These are phyloP conservation scores for Oryza brachyantha DNA, from an alignment of 176 grass and related monocot genomes.

Conservation along the genomic window DNA sequence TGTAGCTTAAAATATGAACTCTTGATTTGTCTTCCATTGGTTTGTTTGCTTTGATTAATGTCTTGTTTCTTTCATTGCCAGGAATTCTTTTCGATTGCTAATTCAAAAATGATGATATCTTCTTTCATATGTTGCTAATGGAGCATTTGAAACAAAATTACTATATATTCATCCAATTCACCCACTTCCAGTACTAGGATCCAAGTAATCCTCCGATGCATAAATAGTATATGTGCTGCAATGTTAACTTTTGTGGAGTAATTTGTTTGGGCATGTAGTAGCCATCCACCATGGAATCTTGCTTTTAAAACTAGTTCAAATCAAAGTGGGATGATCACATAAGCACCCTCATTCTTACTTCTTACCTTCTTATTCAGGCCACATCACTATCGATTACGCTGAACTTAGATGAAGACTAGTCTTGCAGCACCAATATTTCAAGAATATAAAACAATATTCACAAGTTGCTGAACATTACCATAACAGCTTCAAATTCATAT, in stretches of 20 bases:
- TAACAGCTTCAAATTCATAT: not conserved
- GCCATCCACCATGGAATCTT: not conserved
- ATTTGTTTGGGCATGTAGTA: not conserved
- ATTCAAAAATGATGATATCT: not conserved
- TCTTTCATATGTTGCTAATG: not conserved
- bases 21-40: not conserved
- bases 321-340: not conserved
- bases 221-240: not conserved
- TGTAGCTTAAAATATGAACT: too few species aligned
- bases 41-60: not conserved
- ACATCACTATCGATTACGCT: not conserved
- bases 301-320: not conserved
- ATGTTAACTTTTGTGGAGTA: not conserved
- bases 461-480: not conserved
- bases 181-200: not conserved
- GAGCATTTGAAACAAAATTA: not conserved
- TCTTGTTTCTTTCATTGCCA: not conserved
- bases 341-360: not conserved
- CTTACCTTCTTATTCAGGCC: not conserved
- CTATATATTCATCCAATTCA: not conserved
- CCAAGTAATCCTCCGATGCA: not conserved
- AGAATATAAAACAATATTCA: not conserved
- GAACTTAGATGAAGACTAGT: too few species aligned
- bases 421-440: not conserved
- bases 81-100: not conserved